phyloP scores from a whole-genome alignment of 2,329 filamentous ascomycete genomes.

The Apiospora kogelbergensis region DNA sequence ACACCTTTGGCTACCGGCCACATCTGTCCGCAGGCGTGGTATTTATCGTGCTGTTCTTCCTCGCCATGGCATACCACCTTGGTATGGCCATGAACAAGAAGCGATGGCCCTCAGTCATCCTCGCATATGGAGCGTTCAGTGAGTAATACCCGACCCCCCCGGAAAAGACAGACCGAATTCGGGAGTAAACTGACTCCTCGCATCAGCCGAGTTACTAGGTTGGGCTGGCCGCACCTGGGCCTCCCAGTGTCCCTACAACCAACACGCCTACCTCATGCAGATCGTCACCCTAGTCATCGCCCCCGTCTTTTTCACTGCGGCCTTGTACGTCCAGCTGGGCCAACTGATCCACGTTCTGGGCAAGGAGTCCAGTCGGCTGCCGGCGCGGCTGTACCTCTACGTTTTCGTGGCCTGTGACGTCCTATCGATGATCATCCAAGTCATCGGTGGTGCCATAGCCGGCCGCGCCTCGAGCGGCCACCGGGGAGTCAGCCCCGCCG shows the following conservation, averaged over 20 bases:
- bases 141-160: not conserved
- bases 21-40: slow-evolving; percentile 24
- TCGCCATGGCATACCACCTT: slow-evolving; percentile 23
- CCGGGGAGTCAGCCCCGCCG: slow-evolving; percentile 32
- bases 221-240: slow-evolving; percentile 51
- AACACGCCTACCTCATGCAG: slow-evolving; percentile 48
- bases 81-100: slow-evolving; percentile 20
- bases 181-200: not conserved
- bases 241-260: slow-evolving; percentile 47
- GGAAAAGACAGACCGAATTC: too few species aligned
- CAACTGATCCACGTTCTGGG: slow-evolving; percentile 45
- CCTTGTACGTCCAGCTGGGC: slow-evolving; percentile 49
- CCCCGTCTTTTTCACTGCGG: slow-evolving; percentile 52
- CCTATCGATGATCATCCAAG: slow-evolving; percentile 44
- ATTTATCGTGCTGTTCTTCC: slow-evolving; percentile 24
- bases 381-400: slow-evolving; percentile 43
- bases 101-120: slow-evolving; percentile 22
- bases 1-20: slow-evolving; percentile 25
- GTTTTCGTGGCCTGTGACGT: slow-evolving; percentile 48
- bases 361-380: slow-evolving; percentile 40
- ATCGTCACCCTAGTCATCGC: slow-evolving; percentile 44
- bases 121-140: slow-evolving; percentile 27
- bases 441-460: slow-evolving; percentile 46
- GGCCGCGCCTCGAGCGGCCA: slow-evolving; percentile 31
- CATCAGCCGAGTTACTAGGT: slow-evolving; percentile 42